Evolutionary conservation across 1,284 basidiomycete genomes (phyloP).

Genomic region (Abortiporus biennis): DNA sequence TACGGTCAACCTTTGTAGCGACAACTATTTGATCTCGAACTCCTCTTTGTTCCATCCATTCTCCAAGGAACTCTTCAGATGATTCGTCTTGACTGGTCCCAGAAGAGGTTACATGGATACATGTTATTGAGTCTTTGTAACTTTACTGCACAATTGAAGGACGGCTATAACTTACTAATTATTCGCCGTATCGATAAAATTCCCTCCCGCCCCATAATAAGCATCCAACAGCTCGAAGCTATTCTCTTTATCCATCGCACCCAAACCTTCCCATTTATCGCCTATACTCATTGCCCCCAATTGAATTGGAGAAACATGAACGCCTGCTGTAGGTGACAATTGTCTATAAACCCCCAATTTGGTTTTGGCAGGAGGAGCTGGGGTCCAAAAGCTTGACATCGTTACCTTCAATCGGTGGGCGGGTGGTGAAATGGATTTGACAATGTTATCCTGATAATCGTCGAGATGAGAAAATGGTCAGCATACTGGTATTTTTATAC

Average conservation of each 20-base stretch:
- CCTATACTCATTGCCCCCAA: constrained; percentile 43
- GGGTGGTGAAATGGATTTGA: no score
- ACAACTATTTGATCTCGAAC: constrained; percentile 38
- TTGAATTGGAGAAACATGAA: no score
- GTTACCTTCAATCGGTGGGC: no score
- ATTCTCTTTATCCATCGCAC: constrained; percentile 18
- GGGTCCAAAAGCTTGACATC: constrained; percentile 3
- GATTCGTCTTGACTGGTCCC: constrained; percentile 20
- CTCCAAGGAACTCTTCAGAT: constrained; percentile 31
- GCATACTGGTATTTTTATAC: no score
- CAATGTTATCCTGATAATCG: no score
- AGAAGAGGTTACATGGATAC: not conserved
- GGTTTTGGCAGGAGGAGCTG: constrained; percentile 9
- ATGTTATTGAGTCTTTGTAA: not conserved
- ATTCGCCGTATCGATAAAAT: no score
- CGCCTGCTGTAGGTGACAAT: constrained; percentile 13
- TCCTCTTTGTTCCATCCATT: constrained; percentile 33
- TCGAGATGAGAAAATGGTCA: no score
- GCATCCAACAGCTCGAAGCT: constrained; percentile 18
- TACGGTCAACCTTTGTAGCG: constrained; percentile 31
- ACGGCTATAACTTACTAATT: constrained; percentile 6
- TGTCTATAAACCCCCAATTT: constrained; percentile 16
- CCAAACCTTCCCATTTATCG: constrained; percentile 27
- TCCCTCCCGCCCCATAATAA: no score
- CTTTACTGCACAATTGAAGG: not conserved